Percentiles rank a stretch among this genome's conserved stretches.
Evolutionary conservation across 768 basidiomycete species (phyloP).

Genomic region (Sporobolomyces pararoseus): DNA sequence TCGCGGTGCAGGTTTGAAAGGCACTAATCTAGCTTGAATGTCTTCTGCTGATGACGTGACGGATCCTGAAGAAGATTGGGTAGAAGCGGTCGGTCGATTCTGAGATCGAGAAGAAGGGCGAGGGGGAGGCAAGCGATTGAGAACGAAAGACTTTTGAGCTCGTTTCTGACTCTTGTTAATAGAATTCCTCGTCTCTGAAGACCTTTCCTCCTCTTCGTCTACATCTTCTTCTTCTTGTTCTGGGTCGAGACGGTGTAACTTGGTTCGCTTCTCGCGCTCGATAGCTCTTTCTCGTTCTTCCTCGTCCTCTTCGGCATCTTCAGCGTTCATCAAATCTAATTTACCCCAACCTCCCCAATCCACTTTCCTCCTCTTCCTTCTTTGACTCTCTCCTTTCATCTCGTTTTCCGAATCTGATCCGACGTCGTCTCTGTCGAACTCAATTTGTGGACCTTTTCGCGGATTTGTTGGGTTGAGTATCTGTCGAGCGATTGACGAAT

Average conservation of each 20-base stretch:
- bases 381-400: not conserved
- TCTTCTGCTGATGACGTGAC: not conserved
- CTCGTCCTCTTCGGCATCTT: not conserved
- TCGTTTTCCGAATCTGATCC: not conserved
- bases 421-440: not conserved
- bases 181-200: not conserved
- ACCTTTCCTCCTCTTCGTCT: too few relatives aligned
- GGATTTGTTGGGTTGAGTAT: not conserved
- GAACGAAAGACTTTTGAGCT: not conserved
- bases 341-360: constrained; percentile 6
- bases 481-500: not conserved
- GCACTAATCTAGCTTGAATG: not conserved
- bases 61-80: not conserved
- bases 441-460: not conserved
- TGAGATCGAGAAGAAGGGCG: not conserved
- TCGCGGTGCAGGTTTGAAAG: not conserved
- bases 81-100: not conserved
- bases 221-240: not conserved
- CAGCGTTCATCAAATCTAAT: constrained; percentile 12
- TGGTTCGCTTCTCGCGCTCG: too few relatives aligned
- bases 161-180: not conserved
- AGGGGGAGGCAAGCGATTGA: not conserved
- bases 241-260: not conserved
- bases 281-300: not conserved
- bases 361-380: constrained; percentile 9